Evolutionary conservation across 2,329 filamentous ascomycete species (phyloP), one percentile per base, ranked within the genome.

Genomic region (Verticillium klebahnii): DNA sequence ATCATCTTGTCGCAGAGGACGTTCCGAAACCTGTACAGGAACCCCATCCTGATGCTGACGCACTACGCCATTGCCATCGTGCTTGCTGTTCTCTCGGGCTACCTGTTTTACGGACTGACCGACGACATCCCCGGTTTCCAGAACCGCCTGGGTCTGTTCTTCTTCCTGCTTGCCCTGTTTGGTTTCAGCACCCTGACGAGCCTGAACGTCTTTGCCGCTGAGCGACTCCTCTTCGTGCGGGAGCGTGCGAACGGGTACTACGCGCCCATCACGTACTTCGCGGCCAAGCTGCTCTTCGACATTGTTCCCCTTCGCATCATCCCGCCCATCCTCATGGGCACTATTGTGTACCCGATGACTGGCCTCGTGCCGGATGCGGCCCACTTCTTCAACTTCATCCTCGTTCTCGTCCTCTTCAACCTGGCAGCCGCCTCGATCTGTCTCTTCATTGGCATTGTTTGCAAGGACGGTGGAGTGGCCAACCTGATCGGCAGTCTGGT

Each of bases 241-340:
- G 95, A 99, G 75, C 85, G 95, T 66, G 95, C 95, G 40, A 99
- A 99, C 73, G 94, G 95, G 1, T 99, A 99, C 77, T 99, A 99
- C 74, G 85, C 91, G 0, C 95, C 95, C 0, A 82, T 96, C 58
- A 96, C 94, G 0, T 99, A 99, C 77, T 99, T 98, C 73, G 83
- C 90, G 0, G 89, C 93, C 69, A 99, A 99, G 78, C 91, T 98
- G n/a, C 78, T 97, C n/a, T 98, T 99, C 73, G 95, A 99, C 72
- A 94, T 99, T 67, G 84, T 99, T 14, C 95, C 95, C 3, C 82
- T 99, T n/a, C 87, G 95, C 57, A 89, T 99, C 61, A 89, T 99
- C 57, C 95, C 95, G 5, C 95, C 95, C 0, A 90, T 98, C 64
- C 89, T 99, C 63, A 95, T 98, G 85, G 95, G 94, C 17, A 87